Evolutionary conservation across 352 stramenopile genomes (phyloP).

Genomic region (Pythium oligandrum): DNA sequence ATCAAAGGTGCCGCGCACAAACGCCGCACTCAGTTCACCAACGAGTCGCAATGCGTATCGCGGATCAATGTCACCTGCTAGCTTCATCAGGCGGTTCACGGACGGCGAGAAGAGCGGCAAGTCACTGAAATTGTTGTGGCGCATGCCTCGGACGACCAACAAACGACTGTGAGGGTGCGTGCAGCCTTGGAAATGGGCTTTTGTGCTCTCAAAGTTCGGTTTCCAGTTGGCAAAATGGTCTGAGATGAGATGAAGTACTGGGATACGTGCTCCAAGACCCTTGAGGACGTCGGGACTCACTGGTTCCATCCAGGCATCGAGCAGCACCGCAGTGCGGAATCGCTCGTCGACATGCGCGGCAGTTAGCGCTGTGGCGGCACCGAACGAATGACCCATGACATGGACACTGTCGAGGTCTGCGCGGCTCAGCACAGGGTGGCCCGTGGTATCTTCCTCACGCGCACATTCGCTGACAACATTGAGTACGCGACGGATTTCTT

Average conservation of each 20-base stretch:
- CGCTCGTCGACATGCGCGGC: slow-evolving; percentile 43
- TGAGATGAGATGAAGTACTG: slow-evolving; percentile 56
- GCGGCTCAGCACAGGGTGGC: neutral
- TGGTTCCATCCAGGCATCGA: slow-evolving; percentile 71
- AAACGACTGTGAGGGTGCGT: slow-evolving; percentile 31
- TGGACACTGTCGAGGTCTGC: slow-evolving; percentile 32
- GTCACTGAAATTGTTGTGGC: slow-evolving; percentile 77
- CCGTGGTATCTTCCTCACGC: neutral
- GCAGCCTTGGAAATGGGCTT: slow-evolving; percentile 30
- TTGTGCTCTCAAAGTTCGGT: slow-evolving; percentile 39
- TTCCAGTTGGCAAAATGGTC: slow-evolving; percentile 59
- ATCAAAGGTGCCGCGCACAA: slow-evolving; percentile 33
- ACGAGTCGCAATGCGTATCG: slow-evolving; percentile 37
- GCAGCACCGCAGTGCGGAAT: slow-evolving; percentile 38
- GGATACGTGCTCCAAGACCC: slow-evolving; percentile 30
- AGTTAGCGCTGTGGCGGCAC: slow-evolving; percentile 48
- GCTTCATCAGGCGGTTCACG: slow-evolving; percentile 47
- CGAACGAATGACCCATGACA: slow-evolving; percentile 58
- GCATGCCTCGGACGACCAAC: slow-evolving; percentile 32
- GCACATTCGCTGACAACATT: slow-evolving; percentile 20
- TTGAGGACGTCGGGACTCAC: slow-evolving; percentile 31
- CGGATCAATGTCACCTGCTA: slow-evolving; percentile 40
- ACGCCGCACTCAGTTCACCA: slow-evolving; percentile 40
- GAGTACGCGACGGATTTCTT: slow-evolving; percentile 43
- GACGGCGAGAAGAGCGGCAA: slow-evolving; percentile 57